A percentile compares a stretch with the other conserved stretches of the same genome.
Conservation (phyloP, 202 grass and related monocot genomes). For the Brachypodium distachyon region DNA sequence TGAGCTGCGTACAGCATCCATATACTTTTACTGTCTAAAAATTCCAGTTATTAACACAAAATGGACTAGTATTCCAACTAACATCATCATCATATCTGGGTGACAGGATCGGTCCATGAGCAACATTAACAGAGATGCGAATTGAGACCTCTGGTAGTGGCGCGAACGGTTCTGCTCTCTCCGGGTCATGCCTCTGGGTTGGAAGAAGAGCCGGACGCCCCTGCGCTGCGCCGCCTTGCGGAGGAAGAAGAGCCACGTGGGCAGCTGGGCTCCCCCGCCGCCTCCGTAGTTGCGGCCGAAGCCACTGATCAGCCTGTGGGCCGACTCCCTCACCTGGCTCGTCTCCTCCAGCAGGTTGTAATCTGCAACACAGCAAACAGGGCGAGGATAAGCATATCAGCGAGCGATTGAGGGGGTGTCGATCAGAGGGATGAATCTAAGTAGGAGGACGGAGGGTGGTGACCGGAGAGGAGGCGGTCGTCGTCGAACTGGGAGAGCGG, state of each 20-base stretch:
- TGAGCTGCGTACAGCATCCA: neutral
- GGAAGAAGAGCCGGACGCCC: slow-evolving; percentile 39
- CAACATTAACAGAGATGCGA: neutral
- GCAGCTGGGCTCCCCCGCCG: slow-evolving; percentile 25
- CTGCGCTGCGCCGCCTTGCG: slow-evolving; percentile 41
- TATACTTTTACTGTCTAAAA: neutral
- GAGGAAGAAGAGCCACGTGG: slow-evolving; percentile 29
- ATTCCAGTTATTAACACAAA: neutral
- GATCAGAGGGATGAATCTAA: neutral
- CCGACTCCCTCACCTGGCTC: slow-evolving; percentile 52
- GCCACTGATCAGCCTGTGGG: slow-evolving; percentile 35
- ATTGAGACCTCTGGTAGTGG: slow-evolving; percentile 32
- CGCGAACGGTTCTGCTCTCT: slow-evolving; percentile 53
- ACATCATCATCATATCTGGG: neutral
- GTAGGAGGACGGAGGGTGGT: neutral
- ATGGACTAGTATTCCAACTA: neutral
- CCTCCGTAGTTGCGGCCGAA: slow-evolving; percentile 46
- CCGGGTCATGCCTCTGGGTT: slow-evolving; percentile 70
- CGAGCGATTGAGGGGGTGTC: neutral
- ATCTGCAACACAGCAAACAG: slow-evolving; percentile 24
- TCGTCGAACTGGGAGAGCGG: slow-evolving; percentile 73
- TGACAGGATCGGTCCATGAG: neutral
- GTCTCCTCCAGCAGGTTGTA: slow-evolving; percentile 81
- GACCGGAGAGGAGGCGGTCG: slow-evolving; percentile 69
- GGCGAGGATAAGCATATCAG: neutral